Conservation (phyloP, 2,329 filamentous ascomycete species). For the Microdochium bolleyi region DNA sequence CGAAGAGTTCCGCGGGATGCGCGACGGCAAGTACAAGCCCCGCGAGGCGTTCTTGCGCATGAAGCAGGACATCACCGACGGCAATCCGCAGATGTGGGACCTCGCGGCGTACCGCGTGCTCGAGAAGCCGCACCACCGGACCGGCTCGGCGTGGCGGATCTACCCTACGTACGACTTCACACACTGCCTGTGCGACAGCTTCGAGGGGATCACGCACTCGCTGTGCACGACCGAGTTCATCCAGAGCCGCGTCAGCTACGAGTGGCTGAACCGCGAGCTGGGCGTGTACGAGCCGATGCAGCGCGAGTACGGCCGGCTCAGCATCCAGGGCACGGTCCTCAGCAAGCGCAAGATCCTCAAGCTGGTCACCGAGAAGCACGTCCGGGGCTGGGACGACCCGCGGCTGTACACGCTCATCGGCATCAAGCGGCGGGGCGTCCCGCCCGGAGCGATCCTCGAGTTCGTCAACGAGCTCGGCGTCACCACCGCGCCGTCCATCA, state of each 20-base stretch:
- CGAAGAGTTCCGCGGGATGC: conserved; percentile 80
- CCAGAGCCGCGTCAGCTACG: conserved; percentile 76
- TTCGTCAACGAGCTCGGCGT: conserved; percentile 91
- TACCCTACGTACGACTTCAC: conserved; percentile 94
- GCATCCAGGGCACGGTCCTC: conserved; percentile 75
- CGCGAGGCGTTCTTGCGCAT: conserved; percentile 81
- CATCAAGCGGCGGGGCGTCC: conserved; percentile 75
- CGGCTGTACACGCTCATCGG: conserved; percentile 82
- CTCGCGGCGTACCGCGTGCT: conserved; percentile 82
- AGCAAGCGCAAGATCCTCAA: conserved; percentile 79
- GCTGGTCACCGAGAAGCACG: conserved; percentile 68
- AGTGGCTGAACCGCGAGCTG: conserved; percentile 77
- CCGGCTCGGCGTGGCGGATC: conserved; percentile 79
- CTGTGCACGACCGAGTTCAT: conserved; percentile 92
- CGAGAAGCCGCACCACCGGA: conserved; percentile 64
- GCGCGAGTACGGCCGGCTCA: conserved; percentile 69
- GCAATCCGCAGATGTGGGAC: conserved; percentile 97
- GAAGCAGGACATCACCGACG: conserved; percentile 79
- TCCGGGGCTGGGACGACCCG: conserved; percentile 87
- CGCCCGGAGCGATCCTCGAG: conserved; percentile 78
- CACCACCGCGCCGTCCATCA: conserved; percentile 71
- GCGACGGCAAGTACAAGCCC: conserved; percentile 82
- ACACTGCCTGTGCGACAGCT: conserved; percentile 85
- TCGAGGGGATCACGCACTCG: conserved; percentile 86
- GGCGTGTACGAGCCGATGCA: conserved; percentile 91